Base-by-base conservation (phyloP, 768 basidiomycete genomes). In the Termitomyces titanicus region DNA sequence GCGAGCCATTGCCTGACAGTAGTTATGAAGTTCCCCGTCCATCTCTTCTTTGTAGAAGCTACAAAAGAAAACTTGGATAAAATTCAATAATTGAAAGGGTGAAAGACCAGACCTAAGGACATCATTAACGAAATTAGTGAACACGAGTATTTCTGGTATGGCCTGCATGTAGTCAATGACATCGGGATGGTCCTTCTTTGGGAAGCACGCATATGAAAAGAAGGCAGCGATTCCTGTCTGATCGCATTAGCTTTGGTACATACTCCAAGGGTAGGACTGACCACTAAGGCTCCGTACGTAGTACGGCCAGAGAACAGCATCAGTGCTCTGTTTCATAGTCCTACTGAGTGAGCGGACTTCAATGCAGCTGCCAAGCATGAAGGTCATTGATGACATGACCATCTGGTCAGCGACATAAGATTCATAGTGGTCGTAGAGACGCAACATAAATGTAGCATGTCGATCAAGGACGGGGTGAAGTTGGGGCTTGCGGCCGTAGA, bases 41-140 rank as follows among this genome's bases (percentile, higher is more conserved):
- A 55, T 55, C 37, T 55, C 54, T 40, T 55, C 54, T 43, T 55
- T 55, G 43, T 55, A 55, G 27, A 50, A 55, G n/a, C 54, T 55
- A 33, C 5, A 18, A 27, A 27, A 3, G 5, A 20, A 11, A 18
- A 42, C 31, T 11, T 17, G 2, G n/a, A 18, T 17, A 20, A 12
- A 3, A 38, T 10, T n/a, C n/a, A n/a, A n/a, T n/a, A n/a, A n/a
- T n/a, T n/a, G n/a, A n/a, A n/a, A n/a, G n/a, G 13, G 24, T 33
- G n/a, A 22, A 20, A 20, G 13, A 13, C 18, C 48, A 27, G 3
- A 35, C 54, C 54, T 55, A 17, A 55, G 54, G n/a, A 55, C 54
- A 38, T 55, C 54, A 12, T 55, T 55, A 9, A 55, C 48, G 43
- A 55, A 55, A 43, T 51, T 55, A 13, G 48, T 50, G 42, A 55